Percentiles rank a stretch among this genome's conserved stretches.
Evolutionary conservation across 495 filamentous ascomycete species (phyloP).

Genomic region (Astrocystis sublimbata): DNA sequence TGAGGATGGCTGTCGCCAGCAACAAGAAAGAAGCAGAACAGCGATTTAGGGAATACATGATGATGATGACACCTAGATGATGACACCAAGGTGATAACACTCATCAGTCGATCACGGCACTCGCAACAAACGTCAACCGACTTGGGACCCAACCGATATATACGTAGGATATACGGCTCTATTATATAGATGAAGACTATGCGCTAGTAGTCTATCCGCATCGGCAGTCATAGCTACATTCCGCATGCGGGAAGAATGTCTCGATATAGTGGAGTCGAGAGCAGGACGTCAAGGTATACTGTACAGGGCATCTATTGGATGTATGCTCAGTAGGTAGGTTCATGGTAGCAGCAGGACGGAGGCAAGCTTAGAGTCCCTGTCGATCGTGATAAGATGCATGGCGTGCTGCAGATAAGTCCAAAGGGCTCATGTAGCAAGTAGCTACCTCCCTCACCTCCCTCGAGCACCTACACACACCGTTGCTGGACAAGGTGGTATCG

Average conservation of each 20-base stretch:
- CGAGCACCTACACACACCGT: neutral
- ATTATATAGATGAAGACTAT: conserved; percentile 15
- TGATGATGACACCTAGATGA: conserved; percentile 16
- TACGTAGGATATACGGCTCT: conserved; percentile 8
- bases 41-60: conserved; percentile 24
- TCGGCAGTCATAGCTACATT: conserved; percentile 11
- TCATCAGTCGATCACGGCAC: neutral
- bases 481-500: neutral
- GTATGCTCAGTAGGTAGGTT: neutral
- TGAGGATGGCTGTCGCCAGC: conserved; percentile 16
- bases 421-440: neutral
- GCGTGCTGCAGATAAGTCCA: neutral
- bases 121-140: neutral
- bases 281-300: neutral
- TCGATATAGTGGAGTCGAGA: conserved; percentile 8
- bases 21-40: conserved; percentile 19
- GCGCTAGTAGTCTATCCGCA: neutral
- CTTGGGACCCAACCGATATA: neutral
- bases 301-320: neutral
- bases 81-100: no score
- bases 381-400: conserved; percentile 17
- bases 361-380: conserved; percentile 1
- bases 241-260: conserved; percentile 4
- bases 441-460: neutral
- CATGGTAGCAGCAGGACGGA: no score